phyloP scores from a whole-genome alignment of 192 early-diverging fungal genomes.

The Helicostylum pulchrum region DNA sequence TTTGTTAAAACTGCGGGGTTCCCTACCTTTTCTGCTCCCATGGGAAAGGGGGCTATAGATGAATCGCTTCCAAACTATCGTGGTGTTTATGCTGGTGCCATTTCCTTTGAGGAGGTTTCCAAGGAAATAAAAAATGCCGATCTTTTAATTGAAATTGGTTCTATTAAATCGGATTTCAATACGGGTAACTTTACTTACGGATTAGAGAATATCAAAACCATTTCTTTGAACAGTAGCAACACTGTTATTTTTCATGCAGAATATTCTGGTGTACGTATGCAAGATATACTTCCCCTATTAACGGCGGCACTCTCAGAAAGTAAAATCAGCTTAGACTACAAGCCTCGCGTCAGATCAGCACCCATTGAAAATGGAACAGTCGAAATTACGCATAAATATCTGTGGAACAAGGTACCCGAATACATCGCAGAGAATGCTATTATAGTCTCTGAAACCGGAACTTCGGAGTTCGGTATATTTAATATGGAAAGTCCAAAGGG shows the following conservation, averaged over 20 bases:
- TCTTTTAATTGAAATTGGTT: slow-evolving; percentile 42
- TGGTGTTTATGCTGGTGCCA: slow-evolving; percentile 38
- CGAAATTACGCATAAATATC: slow-evolving; percentile 37
- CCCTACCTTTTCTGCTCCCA: slow-evolving; percentile 40
- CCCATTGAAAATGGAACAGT: slow-evolving; percentile 2
- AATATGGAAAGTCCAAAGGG: slow-evolving; percentile 35
- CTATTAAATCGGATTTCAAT: slow-evolving; percentile 46
- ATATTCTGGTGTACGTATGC: slow-evolving; percentile 40
- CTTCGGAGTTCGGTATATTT: slow-evolving; percentile 38
- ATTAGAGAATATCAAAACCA: slow-evolving; percentile 28
- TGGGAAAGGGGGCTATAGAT: slow-evolving; percentile 43
- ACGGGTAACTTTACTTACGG: slow-evolving; percentile 47
- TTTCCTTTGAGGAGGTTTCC: slow-evolving; percentile 30
- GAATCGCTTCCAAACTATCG: slow-evolving; percentile 34
- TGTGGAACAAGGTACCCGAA: slow-evolving; percentile 41
- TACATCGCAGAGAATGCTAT: slow-evolving; percentile 28
- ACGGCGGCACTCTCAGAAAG: neutral
- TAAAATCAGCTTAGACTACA: neutral
- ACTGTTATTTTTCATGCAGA: slow-evolving; percentile 33
- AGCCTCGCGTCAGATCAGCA: neutral
- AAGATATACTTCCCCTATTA: slow-evolving; percentile 25
- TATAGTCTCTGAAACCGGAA: slow-evolving; percentile 50
- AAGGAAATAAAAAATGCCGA: slow-evolving; percentile 38
- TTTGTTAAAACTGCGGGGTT: slow-evolving; percentile 38
- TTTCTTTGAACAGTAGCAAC: slow-evolving; percentile 38